Conservation (phyloP, 352 stramenopile genomes). For the Globisporangium abappressorium region DNA sequence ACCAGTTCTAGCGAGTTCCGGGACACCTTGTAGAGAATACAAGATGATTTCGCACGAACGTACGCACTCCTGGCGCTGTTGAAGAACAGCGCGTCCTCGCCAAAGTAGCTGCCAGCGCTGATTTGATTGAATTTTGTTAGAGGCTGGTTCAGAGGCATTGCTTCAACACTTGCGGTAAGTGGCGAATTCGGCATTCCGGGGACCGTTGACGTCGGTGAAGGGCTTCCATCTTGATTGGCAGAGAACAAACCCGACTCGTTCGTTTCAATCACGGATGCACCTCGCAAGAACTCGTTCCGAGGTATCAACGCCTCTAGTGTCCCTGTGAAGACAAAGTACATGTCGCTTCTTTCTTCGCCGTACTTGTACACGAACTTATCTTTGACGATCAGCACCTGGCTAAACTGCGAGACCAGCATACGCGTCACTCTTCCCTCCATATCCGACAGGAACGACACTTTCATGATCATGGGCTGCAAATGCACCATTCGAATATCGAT, state of each 20-base stretch:
- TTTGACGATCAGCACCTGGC: constrained; percentile 53
- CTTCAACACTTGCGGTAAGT: not conserved
- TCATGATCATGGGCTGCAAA: constrained; percentile 64
- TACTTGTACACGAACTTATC: constrained; percentile 67
- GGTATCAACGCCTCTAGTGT: constrained; percentile 46
- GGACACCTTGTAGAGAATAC: constrained; percentile 70
- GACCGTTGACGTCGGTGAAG: not conserved
- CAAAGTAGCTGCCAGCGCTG: constrained; percentile 53
- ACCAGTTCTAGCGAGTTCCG: constrained; percentile 62
- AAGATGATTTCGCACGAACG: constrained; percentile 57
- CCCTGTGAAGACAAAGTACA: constrained; percentile 77
- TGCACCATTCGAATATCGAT: constrained; percentile 70
- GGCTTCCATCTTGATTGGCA: not conserved
- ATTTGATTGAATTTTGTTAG: constrained; percentile 59
- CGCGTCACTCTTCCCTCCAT: constrained; percentile 58
- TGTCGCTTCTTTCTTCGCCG: constrained; percentile 60
- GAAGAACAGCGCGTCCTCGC: constrained; percentile 65
- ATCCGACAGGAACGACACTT: constrained; percentile 54
- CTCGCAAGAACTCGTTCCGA: constrained; percentile 31
- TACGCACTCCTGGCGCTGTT: constrained; percentile 56
- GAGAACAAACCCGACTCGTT: constrained; percentile 15
- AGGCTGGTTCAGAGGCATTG: constrained; percentile 8
- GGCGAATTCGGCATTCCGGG: not conserved
- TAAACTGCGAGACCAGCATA: constrained; percentile 72
- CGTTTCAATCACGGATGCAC: constrained; percentile 21